Evolutionary conservation across 345 rosid genomes (phyloP).

Genomic region (Linum trigynum): DNA sequence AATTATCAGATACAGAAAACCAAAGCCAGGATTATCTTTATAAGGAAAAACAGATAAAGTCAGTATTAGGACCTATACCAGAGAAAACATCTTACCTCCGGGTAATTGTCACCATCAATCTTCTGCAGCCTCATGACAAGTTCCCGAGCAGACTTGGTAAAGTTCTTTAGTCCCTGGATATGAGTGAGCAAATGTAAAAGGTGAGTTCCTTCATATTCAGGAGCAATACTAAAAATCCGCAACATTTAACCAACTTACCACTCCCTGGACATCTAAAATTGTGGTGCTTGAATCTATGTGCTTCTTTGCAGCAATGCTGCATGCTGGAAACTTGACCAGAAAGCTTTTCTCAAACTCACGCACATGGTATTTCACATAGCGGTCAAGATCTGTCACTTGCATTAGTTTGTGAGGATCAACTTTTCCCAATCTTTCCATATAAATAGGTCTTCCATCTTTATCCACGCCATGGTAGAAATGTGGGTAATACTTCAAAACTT

Average conservation of each 20-base stretch:
- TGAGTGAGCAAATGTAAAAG: slow-evolving; percentile 2
- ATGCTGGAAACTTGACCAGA: slow-evolving; percentile 75
- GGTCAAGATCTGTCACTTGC: slow-evolving; percentile 84
- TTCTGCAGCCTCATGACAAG: slow-evolving; percentile 84
- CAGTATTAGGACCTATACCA: neutral
- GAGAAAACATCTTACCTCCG: slow-evolving; percentile 48
- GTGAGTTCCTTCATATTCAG: neutral
- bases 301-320: slow-evolving; percentile 79
- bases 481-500: slow-evolving; percentile 6
- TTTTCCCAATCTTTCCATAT: slow-evolving; percentile 90
- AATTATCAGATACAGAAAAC: slow-evolving; percentile 5
- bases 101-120: slow-evolving; percentile 96
- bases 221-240: neutral
- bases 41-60: neutral
- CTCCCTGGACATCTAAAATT: slow-evolving; percentile 96
- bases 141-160: slow-evolving; percentile 86
- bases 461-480: slow-evolving; percentile 91
- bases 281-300: slow-evolving; percentile 95
- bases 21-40: neutral
- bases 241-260: slow-evolving; percentile 40
- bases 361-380: slow-evolving; percentile 82
- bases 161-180: slow-evolving; percentile 72
- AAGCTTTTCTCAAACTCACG: slow-evolving; percentile 88
- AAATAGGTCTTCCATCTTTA: slow-evolving; percentile 88
- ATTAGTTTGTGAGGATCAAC: slow-evolving; percentile 80